Conservation (phyloP, 176 grass and related monocot genomes). For the Phoenix roebelenii region DNA sequence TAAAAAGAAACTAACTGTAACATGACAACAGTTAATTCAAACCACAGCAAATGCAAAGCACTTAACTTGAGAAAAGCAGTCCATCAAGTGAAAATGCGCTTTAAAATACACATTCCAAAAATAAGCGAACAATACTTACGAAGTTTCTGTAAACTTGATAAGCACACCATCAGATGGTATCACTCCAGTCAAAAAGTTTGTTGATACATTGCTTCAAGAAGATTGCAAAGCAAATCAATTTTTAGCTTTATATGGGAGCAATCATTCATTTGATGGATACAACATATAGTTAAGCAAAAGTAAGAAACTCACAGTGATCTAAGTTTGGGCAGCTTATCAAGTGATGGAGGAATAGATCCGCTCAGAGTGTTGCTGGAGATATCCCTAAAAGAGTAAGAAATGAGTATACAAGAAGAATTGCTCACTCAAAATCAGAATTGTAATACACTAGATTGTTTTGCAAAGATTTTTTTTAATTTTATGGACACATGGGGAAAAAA, state of each 20-base stretch:
- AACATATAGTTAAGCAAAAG: neutral
- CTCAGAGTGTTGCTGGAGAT: conserved; percentile 96
- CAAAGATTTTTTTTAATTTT: too few species aligned
- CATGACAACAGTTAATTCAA: too few species aligned
- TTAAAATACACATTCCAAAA: conserved; percentile 4
- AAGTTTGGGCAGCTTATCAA: conserved; percentile 76
- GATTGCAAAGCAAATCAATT: neutral
- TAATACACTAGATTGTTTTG: too few species aligned
- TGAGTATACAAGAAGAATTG: conserved; percentile 2
- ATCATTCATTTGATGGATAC: too few species aligned
- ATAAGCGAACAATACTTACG: conserved; percentile 52
- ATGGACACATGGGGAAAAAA: too few species aligned
- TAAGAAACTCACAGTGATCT: conserved; percentile 61
- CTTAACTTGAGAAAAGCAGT: too few species aligned
- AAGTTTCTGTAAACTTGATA: conserved; percentile 73
- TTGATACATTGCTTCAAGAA: conserved; percentile 84
- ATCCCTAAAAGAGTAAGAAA: conserved; percentile 47
- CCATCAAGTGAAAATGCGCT: conserved; percentile 19
- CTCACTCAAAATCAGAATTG: neutral
- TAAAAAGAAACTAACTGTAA: too few species aligned
- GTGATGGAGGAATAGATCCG: conserved; percentile 70
- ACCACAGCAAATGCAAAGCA: too few species aligned
- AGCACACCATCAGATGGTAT: conserved; percentile 69
- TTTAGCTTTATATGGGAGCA: neutral
- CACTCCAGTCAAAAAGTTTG: conserved; percentile 91